phyloP scores from a whole-genome alignment of 2,329 filamentous ascomycete genomes.

The Arachnopeziza araneosa region DNA sequence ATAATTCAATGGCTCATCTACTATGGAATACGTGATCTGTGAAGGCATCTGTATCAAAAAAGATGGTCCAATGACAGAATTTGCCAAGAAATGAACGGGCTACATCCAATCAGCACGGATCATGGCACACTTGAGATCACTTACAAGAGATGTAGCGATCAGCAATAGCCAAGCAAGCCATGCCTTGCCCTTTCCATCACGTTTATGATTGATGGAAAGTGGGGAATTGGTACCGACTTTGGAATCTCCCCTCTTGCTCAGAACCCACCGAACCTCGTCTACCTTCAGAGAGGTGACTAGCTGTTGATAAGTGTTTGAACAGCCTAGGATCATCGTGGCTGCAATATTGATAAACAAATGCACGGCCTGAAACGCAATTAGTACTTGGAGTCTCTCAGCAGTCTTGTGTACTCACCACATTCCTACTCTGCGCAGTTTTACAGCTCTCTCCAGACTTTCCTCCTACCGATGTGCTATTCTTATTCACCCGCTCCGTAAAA shows the following conservation, averaged over 20 bases:
- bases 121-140: neutral
- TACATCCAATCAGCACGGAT: neutral
- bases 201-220: conserved; percentile 19
- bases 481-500: conserved; percentile 10
- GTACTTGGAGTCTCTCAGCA: neutral
- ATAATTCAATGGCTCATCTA: neutral
- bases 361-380: conserved; percentile 3
- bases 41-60: conserved; percentile 18
- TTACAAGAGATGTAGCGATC: conserved; percentile 18
- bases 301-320: conserved; percentile 22
- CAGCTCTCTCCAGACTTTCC: conserved; percentile 17
- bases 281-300: conserved; percentile 15
- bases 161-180: conserved; percentile 18
- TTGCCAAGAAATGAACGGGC: conserved; percentile 22
- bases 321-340: conserved; percentile 18
- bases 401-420: conserved; percentile 9
- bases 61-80: conserved; percentile 17
- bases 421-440: conserved; percentile 8
- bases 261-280: conserved; percentile 15
- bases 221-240: conserved; percentile 19
- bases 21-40: neutral
- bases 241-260: conserved; percentile 16
- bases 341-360: conserved; percentile 20
- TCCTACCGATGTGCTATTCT: conserved; percentile 11
- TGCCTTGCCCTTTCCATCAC: conserved; percentile 13